These are phyloP conservation scores for Magnusiomyces sp. DNA, from an alignment of 1,139 yeast species.

Conservation along the genomic window DNA sequence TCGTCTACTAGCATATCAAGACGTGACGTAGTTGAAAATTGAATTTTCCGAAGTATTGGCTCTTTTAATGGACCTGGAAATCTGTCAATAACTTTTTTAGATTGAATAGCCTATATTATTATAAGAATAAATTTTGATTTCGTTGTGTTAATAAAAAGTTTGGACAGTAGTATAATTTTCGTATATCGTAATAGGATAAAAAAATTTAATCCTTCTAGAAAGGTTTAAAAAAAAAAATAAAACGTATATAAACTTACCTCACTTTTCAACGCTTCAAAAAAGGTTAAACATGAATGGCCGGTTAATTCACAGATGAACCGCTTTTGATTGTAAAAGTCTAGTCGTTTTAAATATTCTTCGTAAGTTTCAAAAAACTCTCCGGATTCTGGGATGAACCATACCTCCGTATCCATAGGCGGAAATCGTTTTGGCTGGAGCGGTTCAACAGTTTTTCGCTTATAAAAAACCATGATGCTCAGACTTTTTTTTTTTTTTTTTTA, in stretches of 20 bases:
- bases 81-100: conserved; percentile 56
- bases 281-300: conserved; percentile 86
- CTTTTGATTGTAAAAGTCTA: conserved; percentile 40
- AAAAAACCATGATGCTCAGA: conserved; percentile 20
- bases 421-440: conserved; percentile 22
- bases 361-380: conserved; percentile 79
- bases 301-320: conserved; percentile 94
- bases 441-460: conserved; percentile 31
- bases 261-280: conserved; percentile 75
- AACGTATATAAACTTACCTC: conserved; percentile 36
- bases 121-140: too few relatives aligned
- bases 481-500: too few relatives aligned
- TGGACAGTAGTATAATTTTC: not conserved
- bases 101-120: conserved; percentile 20
- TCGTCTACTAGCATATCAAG: conserved; percentile 82
- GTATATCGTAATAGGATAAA: not conserved
- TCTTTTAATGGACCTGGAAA: conserved; percentile 91
- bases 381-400: conserved; percentile 75
- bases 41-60: conserved; percentile 77
- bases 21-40: conserved; percentile 75
- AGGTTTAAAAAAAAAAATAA: not conserved
- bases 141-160: not conserved
- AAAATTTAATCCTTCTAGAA: not conserved
- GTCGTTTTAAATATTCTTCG: conserved; percentile 54
- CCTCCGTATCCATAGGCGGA: conserved; percentile 26